These are phyloP conservation scores for Ministeria vibrans DNA, from an alignment of 78 protist genomes.

Conservation along the genomic window DNA sequence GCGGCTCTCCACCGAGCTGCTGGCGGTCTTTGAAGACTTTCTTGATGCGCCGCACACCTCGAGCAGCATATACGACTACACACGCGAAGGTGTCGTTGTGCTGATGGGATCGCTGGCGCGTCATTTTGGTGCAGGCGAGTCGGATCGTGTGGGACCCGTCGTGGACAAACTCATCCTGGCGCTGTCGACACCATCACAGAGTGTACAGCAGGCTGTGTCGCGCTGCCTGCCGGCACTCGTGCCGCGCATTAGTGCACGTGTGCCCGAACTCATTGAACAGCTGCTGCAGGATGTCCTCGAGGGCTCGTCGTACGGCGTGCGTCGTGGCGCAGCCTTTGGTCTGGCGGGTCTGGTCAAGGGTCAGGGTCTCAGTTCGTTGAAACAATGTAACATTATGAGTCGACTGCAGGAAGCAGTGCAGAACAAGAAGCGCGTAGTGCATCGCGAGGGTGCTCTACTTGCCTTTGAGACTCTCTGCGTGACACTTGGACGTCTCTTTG, in stretches of 20 bases:
- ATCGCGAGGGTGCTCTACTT: conserved; percentile 77
- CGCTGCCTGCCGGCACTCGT: conserved; percentile 39
- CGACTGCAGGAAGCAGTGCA: conserved; percentile 35
- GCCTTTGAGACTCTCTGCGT: conserved; percentile 54
- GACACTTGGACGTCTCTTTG: conserved; percentile 77
- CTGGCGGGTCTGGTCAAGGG: conserved; percentile 84
- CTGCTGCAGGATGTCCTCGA: conserved; percentile 1
- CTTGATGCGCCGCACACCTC: neutral
- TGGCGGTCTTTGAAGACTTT: neutral
- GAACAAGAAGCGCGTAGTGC: conserved; percentile 34
- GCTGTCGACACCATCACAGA: conserved; percentile 53
- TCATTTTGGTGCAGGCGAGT: neutral
- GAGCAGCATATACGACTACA: conserved; percentile 1
- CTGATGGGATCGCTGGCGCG: conserved; percentile 17
- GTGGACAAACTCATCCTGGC: conserved; percentile 15
- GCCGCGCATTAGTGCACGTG: neutral
- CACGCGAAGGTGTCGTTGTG: conserved; percentile 14
- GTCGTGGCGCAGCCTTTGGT: conserved; percentile 84
- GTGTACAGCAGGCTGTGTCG: conserved; percentile 54
- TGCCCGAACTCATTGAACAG: neutral
- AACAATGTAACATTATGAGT: conserved; percentile 41
- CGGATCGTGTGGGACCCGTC: neutral
- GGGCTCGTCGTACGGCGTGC: conserved; percentile 16
- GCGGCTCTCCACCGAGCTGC: neutral
- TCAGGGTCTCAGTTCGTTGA: conserved; percentile 66